Evolutionary conservation across 495 filamentous ascomycete genomes (phyloP).

Genomic region (Oidiodendron maius): DNA sequence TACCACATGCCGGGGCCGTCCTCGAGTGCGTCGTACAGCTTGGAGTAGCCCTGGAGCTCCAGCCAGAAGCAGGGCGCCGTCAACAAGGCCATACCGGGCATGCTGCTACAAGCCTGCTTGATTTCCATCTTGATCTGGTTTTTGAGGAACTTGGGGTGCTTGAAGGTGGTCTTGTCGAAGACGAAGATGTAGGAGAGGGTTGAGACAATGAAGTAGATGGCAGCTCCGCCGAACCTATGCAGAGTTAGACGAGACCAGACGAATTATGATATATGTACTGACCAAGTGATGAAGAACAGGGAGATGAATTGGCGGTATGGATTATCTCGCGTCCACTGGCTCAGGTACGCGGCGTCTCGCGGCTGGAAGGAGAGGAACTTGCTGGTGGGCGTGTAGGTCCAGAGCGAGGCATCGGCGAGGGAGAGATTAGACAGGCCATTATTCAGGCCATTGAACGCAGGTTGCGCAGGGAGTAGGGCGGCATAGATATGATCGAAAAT

Average conservation of each 20-base stretch:
- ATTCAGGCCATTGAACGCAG: constrained; percentile 39
- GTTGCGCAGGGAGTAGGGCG: constrained; percentile 54
- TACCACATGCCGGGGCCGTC: constrained; percentile 73
- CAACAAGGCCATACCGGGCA: constrained; percentile 79
- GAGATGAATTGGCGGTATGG: constrained; percentile 69
- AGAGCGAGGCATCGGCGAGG: constrained; percentile 27
- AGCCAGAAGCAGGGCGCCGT: constrained; percentile 78
- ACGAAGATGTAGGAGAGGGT: constrained; percentile 83
- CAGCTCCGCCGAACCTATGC: constrained; percentile 74
- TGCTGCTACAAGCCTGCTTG: constrained; percentile 60
- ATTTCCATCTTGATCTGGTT: constrained; percentile 90
- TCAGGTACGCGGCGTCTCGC: constrained; percentile 73
- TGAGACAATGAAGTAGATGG: constrained; percentile 80
- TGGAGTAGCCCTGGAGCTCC: constrained; percentile 81
- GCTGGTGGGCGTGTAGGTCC: constrained; percentile 69
- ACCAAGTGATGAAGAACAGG: constrained; percentile 84
- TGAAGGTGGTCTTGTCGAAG: constrained; percentile 85
- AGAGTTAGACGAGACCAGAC: constrained; percentile 3
- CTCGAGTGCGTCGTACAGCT: constrained; percentile 72
- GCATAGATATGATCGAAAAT: constrained; percentile 80
- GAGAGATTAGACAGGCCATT: constrained; percentile 35
- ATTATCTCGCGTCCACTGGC: constrained; percentile 74
- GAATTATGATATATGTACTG: constrained; percentile 22
- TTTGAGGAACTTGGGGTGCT: constrained; percentile 92
- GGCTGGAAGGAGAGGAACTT: constrained; percentile 65